Evolutionary conservation across 75 land plant genomes (phyloP), one percentile per base, ranked within the genome.

Genomic region (Selaginella tamariscina): DNA sequence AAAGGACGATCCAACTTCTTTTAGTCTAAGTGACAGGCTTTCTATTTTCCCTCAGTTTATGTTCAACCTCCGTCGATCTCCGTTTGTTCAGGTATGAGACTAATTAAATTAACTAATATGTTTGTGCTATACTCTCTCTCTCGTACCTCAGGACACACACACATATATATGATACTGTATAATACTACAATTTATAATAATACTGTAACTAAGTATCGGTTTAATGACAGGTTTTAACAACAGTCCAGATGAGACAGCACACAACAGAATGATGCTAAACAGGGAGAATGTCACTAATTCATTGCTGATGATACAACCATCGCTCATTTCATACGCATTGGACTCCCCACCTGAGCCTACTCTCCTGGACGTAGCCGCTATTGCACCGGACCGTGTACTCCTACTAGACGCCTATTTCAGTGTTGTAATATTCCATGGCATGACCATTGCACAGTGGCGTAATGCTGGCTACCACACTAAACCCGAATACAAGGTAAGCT

Each of bases 181-280:
- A n/a, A n/a, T n/a, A n/a, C n/a, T n/a, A n/a, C n/a, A n/a, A n/a
- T n/a, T n/a, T n/a, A n/a, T n/a, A n/a, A n/a, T n/a, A n/a, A n/a
- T n/a, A n/a, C n/a, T n/a, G n/a, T n/a, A n/a, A n/a, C n/a, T n/a
- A n/a, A n/a, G n/a, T n/a, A n/a, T n/a, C n/a, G n/a, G n/a, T n/a
- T n/a, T n/a, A n/a, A n/a, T n/a, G n/a, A 5, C 83, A 93, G 89
- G 98, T 94, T 31, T 94, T 55, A 94, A 94, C 73, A 94, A 94
- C 56, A 94, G 98, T 71, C 98, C 98, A 33, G 98, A 94, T 78
- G 98, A 94, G 71, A 94, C 98, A 2, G 96, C 98, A 32, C 89
- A 90, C 66, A 90, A 90, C 70, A 88, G 91, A 27, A 90, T 94
- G 88, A 71, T 90, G 30, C 72, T 94, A 67, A 85, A 87, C 33